Conservation (phyloP, 352 stramenopile species). For the Globisporangium rhizosaccharum region DNA sequence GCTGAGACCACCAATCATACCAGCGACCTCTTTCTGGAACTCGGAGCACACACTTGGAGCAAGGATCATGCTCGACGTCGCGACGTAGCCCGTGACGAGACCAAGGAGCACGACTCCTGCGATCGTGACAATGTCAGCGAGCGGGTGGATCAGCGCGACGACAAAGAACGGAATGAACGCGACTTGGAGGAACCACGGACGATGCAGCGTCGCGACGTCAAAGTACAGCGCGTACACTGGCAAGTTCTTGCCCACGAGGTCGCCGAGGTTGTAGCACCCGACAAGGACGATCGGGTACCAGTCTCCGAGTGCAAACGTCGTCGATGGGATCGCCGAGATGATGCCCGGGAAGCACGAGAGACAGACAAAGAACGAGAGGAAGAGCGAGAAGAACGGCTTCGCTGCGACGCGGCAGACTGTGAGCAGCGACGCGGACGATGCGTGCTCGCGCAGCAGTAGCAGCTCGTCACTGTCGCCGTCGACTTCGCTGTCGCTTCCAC, state of each 20-base stretch:
- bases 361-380: slow-evolving; percentile 73
- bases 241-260: slow-evolving; percentile 77
- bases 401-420: slow-evolving; percentile 53
- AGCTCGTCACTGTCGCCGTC: slow-evolving; percentile 34
- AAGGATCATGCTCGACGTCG: slow-evolving; percentile 73
- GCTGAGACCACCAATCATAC: slow-evolving; percentile 65
- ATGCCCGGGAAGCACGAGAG: slow-evolving; percentile 77
- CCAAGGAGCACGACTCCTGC: slow-evolving; percentile 50
- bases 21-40: slow-evolving; percentile 73
- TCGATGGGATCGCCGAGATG: slow-evolving; percentile 64
- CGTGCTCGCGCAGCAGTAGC: slow-evolving; percentile 31
- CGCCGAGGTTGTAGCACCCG: slow-evolving; percentile 67
- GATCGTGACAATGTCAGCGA: slow-evolving; percentile 49
- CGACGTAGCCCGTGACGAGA: slow-evolving; percentile 69
- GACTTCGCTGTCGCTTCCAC: slow-evolving; percentile 6
- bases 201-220: slow-evolving; percentile 57
- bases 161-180: slow-evolving; percentile 75
- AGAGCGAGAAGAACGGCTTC: slow-evolving; percentile 76
- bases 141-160: slow-evolving; percentile 39
- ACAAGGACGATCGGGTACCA: slow-evolving; percentile 79
- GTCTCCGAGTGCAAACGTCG: slow-evolving; percentile 44
- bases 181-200: slow-evolving; percentile 55
- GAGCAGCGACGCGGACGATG: slow-evolving; percentile 38
- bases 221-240: slow-evolving; percentile 71
- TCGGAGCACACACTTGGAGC: slow-evolving; percentile 67